These are phyloP conservation scores for Microdochium paspali DNA, from an alignment of 2,329 filamentous ascomycete species.

Conservation along the genomic window DNA sequence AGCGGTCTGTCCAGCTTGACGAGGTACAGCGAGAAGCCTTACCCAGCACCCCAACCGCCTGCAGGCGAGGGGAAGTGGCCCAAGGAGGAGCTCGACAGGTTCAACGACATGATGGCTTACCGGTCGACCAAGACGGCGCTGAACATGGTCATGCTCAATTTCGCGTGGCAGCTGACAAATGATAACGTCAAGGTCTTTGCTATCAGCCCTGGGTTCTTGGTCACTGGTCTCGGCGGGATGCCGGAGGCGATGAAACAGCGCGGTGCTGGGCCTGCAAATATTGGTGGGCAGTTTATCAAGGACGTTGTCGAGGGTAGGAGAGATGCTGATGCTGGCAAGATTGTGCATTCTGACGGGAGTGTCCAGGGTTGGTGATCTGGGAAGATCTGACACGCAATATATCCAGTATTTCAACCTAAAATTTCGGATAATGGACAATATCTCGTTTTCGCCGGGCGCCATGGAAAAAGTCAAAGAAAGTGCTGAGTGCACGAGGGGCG, in stretches of 20 bases:
- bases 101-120: slow-evolving; percentile 16
- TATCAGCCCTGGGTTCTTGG: slow-evolving; percentile 14
- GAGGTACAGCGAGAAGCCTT: slow-evolving; percentile 11
- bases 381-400: too few relatives aligned
- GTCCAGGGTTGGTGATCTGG: neutral
- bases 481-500: too few relatives aligned
- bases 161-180: slow-evolving; percentile 24
- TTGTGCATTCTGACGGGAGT: slow-evolving; percentile 11
- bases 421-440: too few relatives aligned
- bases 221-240: slow-evolving; percentile 8
- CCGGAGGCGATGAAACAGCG: slow-evolving; percentile 10
- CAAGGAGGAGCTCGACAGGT: slow-evolving; percentile 14
- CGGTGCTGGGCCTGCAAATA: slow-evolving; percentile 20
- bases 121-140: slow-evolving; percentile 30
- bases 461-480: too few relatives aligned
- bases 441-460: too few relatives aligned
- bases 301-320: slow-evolving; percentile 28
- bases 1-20: slow-evolving; percentile 27
- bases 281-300: slow-evolving; percentile 27
- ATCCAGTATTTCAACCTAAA: too few relatives aligned
- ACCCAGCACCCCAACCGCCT: slow-evolving; percentile 7
- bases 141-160: slow-evolving; percentile 39
- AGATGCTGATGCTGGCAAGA: slow-evolving; percentile 29
- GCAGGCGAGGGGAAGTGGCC: slow-evolving; percentile 25
- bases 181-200: slow-evolving; percentile 37